Conservation (phyloP, 2,329 filamentous ascomycete genomes). For the Apiospora hydei region DNA sequence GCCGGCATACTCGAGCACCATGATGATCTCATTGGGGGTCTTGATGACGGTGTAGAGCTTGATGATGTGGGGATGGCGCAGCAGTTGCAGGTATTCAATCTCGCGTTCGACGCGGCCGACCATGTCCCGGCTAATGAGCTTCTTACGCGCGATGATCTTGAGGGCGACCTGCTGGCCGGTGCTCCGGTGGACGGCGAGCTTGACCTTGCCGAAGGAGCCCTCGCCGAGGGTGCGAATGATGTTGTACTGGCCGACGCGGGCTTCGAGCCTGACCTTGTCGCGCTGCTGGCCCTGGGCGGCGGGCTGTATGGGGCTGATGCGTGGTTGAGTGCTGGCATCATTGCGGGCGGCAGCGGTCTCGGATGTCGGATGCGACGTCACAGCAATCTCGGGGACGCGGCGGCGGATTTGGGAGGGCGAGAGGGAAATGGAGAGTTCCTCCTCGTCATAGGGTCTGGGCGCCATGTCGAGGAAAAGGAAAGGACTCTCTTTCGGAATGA, state of each 20-base stretch:
- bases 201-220: conserved; percentile 98
- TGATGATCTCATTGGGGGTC: conserved; percentile 92
- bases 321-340: conserved; percentile 27
- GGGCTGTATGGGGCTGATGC: conserved; percentile 30
- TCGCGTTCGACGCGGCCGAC: conserved; percentile 96
- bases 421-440: conserved; percentile 82
- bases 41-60: conserved; percentile 99
- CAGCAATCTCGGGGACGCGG: conserved; percentile 46
- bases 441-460: conserved; percentile 73
- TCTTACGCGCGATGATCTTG: conserved; percentile 97
- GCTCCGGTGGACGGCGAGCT: conserved; percentile 90
- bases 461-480: conserved; percentile 49
- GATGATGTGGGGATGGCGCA: conserved; percentile 98
- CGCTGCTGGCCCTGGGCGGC: conserved; percentile 43
- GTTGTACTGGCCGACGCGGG: conserved; percentile 90
- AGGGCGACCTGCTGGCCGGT: conserved; percentile 95
- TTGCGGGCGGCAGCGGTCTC: conserved; percentile 41
- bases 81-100: conserved; percentile 95
- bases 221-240: conserved; percentile 91
- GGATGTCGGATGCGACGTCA: conserved; percentile 39
- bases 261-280: conserved; percentile 70
- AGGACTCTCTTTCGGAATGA: conserved; percentile 21
- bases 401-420: conserved; percentile 70
- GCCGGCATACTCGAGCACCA: conserved; percentile 98
- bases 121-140: conserved; percentile 97